phyloP scores from a whole-genome alignment of 2,329 filamentous ascomycete genomes.

The Magnaporthales sp. region DNA sequence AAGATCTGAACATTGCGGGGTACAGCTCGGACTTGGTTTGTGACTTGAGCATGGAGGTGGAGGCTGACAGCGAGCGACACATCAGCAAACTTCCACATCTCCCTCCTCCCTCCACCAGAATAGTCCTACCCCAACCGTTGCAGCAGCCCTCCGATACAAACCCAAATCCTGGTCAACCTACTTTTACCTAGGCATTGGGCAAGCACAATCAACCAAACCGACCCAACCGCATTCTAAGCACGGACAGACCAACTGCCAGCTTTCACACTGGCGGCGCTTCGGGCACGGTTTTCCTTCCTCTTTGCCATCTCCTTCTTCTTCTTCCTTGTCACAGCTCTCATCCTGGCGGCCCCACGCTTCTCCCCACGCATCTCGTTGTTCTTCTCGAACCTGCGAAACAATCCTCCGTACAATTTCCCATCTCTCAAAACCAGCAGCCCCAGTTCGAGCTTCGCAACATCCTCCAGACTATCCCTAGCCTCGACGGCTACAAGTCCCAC shows the following conservation, averaged over 20 bases:
- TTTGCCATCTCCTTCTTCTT: conserved; percentile 44
- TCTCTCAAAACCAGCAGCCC: not conserved
- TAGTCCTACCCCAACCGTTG: not conserved
- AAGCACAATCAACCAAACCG: not conserved
- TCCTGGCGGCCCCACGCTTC: conserved; percentile 57
- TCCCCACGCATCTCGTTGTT: conserved; percentile 49
- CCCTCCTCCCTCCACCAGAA: too few species aligned
- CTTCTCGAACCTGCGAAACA: conserved; percentile 44
- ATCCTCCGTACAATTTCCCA: conserved; percentile 15
- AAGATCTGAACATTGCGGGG: not conserved
- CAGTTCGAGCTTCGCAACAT: not conserved
- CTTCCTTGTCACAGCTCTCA: conserved; percentile 47
- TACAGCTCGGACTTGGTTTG: not conserved
- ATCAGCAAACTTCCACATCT: not conserved
- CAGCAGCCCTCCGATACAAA: not conserved
- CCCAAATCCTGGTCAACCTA: not conserved
- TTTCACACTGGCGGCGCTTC: conserved; percentile 29
- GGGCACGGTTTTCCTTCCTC: conserved; percentile 20
- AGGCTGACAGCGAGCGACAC: not conserved
- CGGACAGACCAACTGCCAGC: not conserved
- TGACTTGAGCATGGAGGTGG: not conserved
- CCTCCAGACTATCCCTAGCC: conserved; percentile 1
- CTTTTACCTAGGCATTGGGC: not conserved
- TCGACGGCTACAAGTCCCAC: conserved; percentile 20
- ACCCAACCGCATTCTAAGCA: not conserved